Conservation (phyloP, 495 filamentous ascomycete species). For the Echria macrotheca region DNA sequence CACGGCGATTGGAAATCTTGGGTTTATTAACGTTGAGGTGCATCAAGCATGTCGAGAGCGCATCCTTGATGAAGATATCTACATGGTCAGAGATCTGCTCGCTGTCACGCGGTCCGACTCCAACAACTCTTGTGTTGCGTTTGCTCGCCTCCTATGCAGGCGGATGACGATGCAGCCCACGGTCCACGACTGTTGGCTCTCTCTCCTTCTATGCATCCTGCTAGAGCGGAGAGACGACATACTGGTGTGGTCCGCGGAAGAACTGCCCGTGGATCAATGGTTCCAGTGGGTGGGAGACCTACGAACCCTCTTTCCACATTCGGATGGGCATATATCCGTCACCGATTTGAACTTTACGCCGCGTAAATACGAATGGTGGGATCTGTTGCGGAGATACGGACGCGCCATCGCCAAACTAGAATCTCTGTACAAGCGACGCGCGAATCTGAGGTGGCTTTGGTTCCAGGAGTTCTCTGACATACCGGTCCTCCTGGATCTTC, state of each 20-base stretch:
- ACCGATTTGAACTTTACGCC: constrained; percentile 6
- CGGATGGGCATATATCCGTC: not conserved
- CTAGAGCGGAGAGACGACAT: not conserved
- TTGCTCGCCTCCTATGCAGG: constrained; percentile 9
- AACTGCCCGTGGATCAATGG: constrained; percentile 8
- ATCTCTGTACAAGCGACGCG: constrained; percentile 1
- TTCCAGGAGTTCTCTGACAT: constrained; percentile 12
- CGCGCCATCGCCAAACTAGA: constrained; percentile 8
- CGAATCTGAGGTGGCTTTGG: constrained; percentile 15
- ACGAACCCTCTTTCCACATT: constrained; percentile 6
- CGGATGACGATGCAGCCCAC: constrained; percentile 3
- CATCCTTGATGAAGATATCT: constrained; percentile 10
- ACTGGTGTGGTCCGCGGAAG: constrained; percentile 12
- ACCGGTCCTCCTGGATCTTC: constrained; percentile 4
- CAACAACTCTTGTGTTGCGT: constrained; percentile 9
- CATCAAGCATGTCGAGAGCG: constrained; percentile 9
- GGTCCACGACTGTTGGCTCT: constrained; percentile 12
- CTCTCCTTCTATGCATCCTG: constrained; percentile 11
- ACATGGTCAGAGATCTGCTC: constrained; percentile 9
- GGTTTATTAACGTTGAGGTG: not conserved
- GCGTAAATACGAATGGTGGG: constrained; percentile 12
- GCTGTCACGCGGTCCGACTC: constrained; percentile 5
- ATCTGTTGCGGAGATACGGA: constrained; percentile 9
- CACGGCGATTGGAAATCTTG: constrained; percentile 4
- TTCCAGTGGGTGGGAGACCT: constrained; percentile 15